Evolutionary conservation across 208 protist species (phyloP), one percentile per base, ranked within the genome.

Genomic region (Leishmania tarentolae): DNA sequence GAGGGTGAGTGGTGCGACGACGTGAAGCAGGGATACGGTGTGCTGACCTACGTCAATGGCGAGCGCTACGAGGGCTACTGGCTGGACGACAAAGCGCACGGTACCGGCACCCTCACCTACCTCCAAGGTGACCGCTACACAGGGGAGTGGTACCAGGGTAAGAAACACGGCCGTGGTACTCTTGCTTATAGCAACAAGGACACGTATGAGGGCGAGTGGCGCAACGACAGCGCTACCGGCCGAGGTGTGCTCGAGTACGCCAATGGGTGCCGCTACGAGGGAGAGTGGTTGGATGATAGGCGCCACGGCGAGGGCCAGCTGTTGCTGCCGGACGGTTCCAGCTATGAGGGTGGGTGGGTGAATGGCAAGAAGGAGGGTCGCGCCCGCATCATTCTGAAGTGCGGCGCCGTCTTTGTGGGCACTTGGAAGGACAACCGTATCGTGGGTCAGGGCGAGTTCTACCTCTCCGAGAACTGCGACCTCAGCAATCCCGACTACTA

Each of bases 1-100:
- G 96, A 98, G 72, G 97, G 97, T 56, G 96, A 99, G 81, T 99
- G 97, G 97, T 85, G 93, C 17, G 94, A 95, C 40, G 97, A 96
- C 72, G 94, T 97, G 70, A 98, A 98, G 87, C 92, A 98, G 83
- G 95, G 95, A 74, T 95, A 97, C 81, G 94, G 93, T 80, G 92
- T 96, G 70, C 90, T 98, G 76, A 92, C 88, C 37, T 98, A 98
- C 87, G 87, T 93, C 72, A 97, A 95, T 83, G 95, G 95, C n/a
- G 92, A 96, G 88, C 89, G 91, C 66, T 95, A 96, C 80, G 93
- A 95, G 83, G 95, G 93, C 63, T 95, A 95, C 84, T 98, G 95
- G 95, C 91, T 96, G 9, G 89, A 94, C 79, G 92, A 97, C 88
- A 96, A 96, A 87, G 94, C 94, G 17, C 93, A 97, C 81, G 96